Base-by-base conservation (phyloP, 108 stramenopile species). In the Cyclostephanos invisitatus region DNA sequence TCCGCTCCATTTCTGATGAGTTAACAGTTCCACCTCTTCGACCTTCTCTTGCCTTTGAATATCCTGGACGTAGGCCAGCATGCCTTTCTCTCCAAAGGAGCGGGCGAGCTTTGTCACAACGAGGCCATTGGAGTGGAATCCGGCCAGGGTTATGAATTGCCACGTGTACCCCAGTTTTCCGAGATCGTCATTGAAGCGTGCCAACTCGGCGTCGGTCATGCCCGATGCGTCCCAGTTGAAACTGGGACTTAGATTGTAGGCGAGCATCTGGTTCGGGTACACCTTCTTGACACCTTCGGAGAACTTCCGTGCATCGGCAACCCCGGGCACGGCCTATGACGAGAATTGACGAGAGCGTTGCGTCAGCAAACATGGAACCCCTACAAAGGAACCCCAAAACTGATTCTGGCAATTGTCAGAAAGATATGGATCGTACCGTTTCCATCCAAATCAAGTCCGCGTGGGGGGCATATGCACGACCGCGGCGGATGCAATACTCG, bases 181-280 rank as follows among this genome's bases (percentile, higher is more conserved):
- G 12, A 98, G 82, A 53, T 89, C 95, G 57, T 91, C 88, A 74
- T 96, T 97, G 90, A 96, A 97, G 37, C 55, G 32, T 2, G 86
- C 88, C 70, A 96, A 79, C 40, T 96, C 81, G 28, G 48, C 73
- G 65, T 97, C 94, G 20, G 84, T 72, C 95, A 96, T 93, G 2
- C 96, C 96, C 14, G 94, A 93, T 38, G 91, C 89, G 75, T 96
- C 95, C 97, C 97, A 98, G 84, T 98, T 98, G 77, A 98, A 98
- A 64, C 86, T 88, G 59, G 97, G 97, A 49, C 87, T 88, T 47
- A 97, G 75, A 83, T 98, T 97, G 89, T 97, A 97, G 37, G 97
- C 96, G 70, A 96, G 85, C 94, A 93, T 96, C 77, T 96, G 93
- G 60, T 94, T 81, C 9, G 97, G 96, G 49, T 69, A 70, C 20